These are phyloP conservation scores for Candida broadrunensis DNA, from an alignment of 805 yeast genomes.

Conservation along the genomic window DNA sequence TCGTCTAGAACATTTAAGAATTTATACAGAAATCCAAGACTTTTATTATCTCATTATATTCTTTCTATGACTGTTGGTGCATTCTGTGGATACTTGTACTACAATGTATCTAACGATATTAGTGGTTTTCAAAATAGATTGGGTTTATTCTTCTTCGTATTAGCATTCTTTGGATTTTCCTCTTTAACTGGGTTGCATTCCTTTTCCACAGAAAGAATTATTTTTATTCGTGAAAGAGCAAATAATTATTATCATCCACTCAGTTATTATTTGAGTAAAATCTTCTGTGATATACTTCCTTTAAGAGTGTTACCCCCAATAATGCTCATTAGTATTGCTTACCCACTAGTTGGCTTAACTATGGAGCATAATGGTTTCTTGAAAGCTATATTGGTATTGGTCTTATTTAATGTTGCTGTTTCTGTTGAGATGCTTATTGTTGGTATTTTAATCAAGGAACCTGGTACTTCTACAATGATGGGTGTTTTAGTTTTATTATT, in stretches of 20 bases:
- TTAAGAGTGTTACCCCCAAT: slow-evolving; percentile 91
- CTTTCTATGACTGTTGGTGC: slow-evolving; percentile 74
- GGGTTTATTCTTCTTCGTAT: slow-evolving; percentile 86
- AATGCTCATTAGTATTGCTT: slow-evolving; percentile 71
- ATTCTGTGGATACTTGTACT: slow-evolving; percentile 84
- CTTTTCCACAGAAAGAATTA: slow-evolving; percentile 82
- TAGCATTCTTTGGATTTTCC: slow-evolving; percentile 91
- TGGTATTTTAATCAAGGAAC: slow-evolving; percentile 83
- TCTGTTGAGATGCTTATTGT: slow-evolving; percentile 81
- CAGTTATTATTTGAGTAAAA: slow-evolving; percentile 81
- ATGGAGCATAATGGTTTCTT: slow-evolving; percentile 72
- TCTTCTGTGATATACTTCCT: slow-evolving; percentile 89
- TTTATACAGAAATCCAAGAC: slow-evolving; percentile 85
- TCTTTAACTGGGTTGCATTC: slow-evolving; percentile 89
- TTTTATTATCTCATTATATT: slow-evolving; percentile 80
- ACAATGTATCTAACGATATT: slow-evolving; percentile 79
- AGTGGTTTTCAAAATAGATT: slow-evolving; percentile 95
- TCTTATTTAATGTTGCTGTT: slow-evolving; percentile 82
- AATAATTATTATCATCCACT: slow-evolving; percentile 89
- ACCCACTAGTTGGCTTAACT: slow-evolving; percentile 87
- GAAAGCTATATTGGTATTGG: slow-evolving; percentile 65
- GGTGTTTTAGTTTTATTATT: slow-evolving; percentile 83
- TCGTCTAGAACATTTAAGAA: slow-evolving; percentile 89
- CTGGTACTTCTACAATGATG: slow-evolving; percentile 87
- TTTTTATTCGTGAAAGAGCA: slow-evolving; percentile 89